Evolutionary conservation across 352 stramenopile species (phyloP), one percentile per base, ranked within the genome.

Genomic region (Phytophthora idaei): DNA sequence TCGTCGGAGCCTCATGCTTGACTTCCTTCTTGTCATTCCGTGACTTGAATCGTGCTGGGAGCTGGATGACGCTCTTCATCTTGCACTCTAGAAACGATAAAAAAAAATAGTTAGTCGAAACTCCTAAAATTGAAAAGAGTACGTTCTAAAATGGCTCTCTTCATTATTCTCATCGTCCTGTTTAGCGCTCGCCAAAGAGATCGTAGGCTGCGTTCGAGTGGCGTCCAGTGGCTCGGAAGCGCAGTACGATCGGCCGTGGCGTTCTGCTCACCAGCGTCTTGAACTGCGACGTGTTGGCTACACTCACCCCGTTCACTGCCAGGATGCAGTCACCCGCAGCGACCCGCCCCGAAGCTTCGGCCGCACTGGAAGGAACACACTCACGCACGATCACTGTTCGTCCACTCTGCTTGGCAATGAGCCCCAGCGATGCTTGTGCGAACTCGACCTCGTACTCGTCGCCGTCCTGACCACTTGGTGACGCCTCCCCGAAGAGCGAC

Each of bases 391-490:
- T 82, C 49, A 95, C 85, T 3, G 71, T 71, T 12, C 42, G 56
- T 0, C 77, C 76, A 52, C 77, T 90, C 61, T 93, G 80, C 61
- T 90, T 90, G 37, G 86, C 85, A 34, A 92, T 78, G 21, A 95
- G 67, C 7, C 88, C 88, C 21, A 95, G 69, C 17, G 86, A 72
- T 12, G 67, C 59, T 10, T 69, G 72, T 9, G 73, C 62, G 57
- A 95, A 95, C 44, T 85, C 71, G 8, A 94, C 75, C 57, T 95
- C 88, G 57, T 91, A 95, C 47, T 92, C 85, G 31, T 90, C 71
- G 15, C 77, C 68, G 4, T 31, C 37, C 15, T 60, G 53, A n/a
- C 14, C 50, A 55, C 36, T 49, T n/a, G 47, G 25, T n/a, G 21
- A 0, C 21, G 49, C 31, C 1, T 76, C 71, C 4, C 60, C 71